Conservation (phyloP, 2,329 filamentous ascomycete species). For the Chrysoporthe deuterocubensis region DNA sequence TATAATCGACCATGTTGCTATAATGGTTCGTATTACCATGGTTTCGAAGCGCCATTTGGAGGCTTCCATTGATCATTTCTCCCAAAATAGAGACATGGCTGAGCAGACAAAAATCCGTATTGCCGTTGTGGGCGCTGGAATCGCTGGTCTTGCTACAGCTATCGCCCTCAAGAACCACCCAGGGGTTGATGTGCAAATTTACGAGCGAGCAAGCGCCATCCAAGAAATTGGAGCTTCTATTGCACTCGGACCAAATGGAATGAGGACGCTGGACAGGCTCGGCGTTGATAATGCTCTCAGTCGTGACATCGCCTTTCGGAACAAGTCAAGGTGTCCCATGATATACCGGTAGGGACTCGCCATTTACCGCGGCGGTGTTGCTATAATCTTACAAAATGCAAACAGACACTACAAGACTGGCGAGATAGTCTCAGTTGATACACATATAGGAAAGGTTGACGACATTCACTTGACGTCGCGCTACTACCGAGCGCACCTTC, state of each 20-base stretch:
- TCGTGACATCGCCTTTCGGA: conserved; percentile 45
- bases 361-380: neutral
- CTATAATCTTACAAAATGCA: neutral
- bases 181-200: conserved; percentile 51
- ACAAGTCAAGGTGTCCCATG: conserved; percentile 48
- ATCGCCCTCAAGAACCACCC: conserved; percentile 43
- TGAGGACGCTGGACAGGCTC: conserved; percentile 54
- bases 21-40: neutral
- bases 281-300: conserved; percentile 51
- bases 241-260: conserved; percentile 56
- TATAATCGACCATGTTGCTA: neutral
- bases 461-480: conserved; percentile 46
- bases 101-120: conserved; percentile 38
- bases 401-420: conserved; percentile 47
- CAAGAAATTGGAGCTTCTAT: conserved; percentile 53
- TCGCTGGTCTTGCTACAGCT: conserved; percentile 53
- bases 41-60: neutral
- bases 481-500: conserved; percentile 54
- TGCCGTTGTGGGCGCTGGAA: conserved; percentile 54
- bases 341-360: conserved; percentile 44
- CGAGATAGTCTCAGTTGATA: conserved; percentile 49
- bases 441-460: conserved; percentile 43
- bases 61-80: too few species aligned
- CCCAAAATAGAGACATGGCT: neutral
- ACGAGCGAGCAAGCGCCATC: conserved; percentile 52